These are phyloP conservation scores for Sugiyamaella neomexicana DNA, from an alignment of 1,139 yeast genomes.

Conservation along the genomic window DNA sequence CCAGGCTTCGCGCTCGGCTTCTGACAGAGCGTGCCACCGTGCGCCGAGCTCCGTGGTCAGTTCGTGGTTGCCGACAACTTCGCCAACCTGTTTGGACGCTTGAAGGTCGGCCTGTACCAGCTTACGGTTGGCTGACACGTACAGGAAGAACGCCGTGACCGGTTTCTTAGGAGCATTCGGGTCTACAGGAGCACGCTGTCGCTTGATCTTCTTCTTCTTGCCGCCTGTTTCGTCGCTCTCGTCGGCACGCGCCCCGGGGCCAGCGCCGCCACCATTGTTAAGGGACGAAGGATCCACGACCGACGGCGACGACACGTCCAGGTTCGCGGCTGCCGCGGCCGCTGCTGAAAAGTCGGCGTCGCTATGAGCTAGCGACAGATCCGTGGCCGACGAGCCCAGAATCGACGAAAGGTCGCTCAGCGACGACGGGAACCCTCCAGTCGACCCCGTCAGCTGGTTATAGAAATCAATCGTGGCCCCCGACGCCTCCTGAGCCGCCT, in stretches of 20 bases:
- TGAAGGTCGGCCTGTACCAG: conserved; percentile 54
- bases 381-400: conserved; percentile 17
- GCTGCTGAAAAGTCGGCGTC: conserved; percentile 33
- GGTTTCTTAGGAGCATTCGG: conserved; percentile 58
- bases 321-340: conserved; percentile 26
- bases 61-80: conserved; percentile 69
- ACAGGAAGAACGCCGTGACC: conserved; percentile 80
- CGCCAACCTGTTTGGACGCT: conserved; percentile 46
- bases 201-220: conserved; percentile 45
- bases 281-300: conserved; percentile 14
- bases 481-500: conserved; percentile 79
- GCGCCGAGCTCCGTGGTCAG: conserved; percentile 75
- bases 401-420: conserved; percentile 13
- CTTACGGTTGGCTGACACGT: conserved; percentile 47
- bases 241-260: no score
- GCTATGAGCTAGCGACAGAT: conserved; percentile 17
- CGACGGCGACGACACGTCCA: conserved; percentile 24
- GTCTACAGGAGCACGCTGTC: conserved; percentile 38
- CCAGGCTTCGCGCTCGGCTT: conserved; percentile 72
- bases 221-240: conserved; percentile 48
- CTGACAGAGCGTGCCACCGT: conserved; percentile 71
- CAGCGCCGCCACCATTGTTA: no score
- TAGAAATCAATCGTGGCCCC: conserved; percentile 74
- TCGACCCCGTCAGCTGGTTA: conserved; percentile 42
- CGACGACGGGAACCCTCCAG: conserved; percentile 9